These are phyloP conservation scores for Phytopythium cucurbitacearum DNA, from an alignment of 352 stramenopile species.

Conservation along the genomic window DNA sequence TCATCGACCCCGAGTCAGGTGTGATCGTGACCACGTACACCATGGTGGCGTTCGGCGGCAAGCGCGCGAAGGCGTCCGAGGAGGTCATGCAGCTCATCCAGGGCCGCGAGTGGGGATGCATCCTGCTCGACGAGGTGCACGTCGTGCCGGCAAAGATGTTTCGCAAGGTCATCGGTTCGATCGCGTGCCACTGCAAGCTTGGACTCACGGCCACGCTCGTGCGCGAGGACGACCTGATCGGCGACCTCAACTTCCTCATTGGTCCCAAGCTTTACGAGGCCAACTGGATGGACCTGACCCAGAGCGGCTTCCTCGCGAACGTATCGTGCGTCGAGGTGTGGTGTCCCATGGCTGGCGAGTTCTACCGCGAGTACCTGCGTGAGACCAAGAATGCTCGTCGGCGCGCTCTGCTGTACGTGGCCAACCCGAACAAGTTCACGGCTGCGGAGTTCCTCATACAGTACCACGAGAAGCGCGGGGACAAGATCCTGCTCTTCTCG, in stretches of 20 bases:
- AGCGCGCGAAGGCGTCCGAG: slow-evolving; percentile 88
- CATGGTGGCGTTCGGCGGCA: slow-evolving; percentile 95
- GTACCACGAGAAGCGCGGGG: slow-evolving; percentile 96
- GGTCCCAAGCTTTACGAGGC: slow-evolving; percentile 95
- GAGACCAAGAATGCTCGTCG: slow-evolving; percentile 85
- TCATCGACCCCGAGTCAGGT: slow-evolving; percentile 73
- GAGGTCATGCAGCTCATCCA: slow-evolving; percentile 96
- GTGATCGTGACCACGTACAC: slow-evolving; percentile 98
- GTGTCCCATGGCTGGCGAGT: slow-evolving; percentile 98
- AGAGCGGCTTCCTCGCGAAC: slow-evolving; percentile 96
- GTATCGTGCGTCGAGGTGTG: slow-evolving; percentile 98
- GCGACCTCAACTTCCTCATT: slow-evolving; percentile 99
- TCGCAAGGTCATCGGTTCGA: slow-evolving; percentile 90
- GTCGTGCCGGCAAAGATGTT: slow-evolving; percentile 99
- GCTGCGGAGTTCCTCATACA: slow-evolving; percentile 95
- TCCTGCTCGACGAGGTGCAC: slow-evolving; percentile 97
- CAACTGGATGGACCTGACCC: slow-evolving; percentile 99
- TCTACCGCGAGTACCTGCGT: slow-evolving; percentile 92
- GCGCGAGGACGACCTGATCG: slow-evolving; percentile 98
- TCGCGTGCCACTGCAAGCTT: slow-evolving; percentile 97
- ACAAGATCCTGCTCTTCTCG: slow-evolving; percentile 99
- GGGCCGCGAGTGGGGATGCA: slow-evolving; percentile 97
- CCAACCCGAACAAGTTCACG: slow-evolving; percentile 99
- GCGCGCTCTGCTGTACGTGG: slow-evolving; percentile 97
- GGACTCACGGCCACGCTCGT: slow-evolving; percentile 98